Conservation (phyloP, 1,139 yeast species). For the Saccharomycopsis hybrid region DNA sequence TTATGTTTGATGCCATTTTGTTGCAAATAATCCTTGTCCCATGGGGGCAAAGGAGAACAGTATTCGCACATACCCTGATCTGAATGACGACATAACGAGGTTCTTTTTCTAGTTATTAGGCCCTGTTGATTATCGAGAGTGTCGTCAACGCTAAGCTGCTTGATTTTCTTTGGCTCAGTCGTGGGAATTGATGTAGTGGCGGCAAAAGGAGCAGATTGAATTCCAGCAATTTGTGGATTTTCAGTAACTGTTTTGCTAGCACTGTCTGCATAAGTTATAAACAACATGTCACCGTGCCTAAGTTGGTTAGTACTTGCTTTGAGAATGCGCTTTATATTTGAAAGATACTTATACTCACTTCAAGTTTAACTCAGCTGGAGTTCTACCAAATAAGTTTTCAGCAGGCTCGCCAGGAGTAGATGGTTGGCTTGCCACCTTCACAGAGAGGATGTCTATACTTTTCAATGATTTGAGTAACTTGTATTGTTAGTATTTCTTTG, state of each 20-base stretch:
- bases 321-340: no score
- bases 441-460: conserved; percentile 24
- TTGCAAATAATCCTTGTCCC: conserved; percentile 73
- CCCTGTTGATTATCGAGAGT: conserved; percentile 66
- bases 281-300: conserved; percentile 79
- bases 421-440: conserved; percentile 38
- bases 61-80: conserved; percentile 97
- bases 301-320: conserved; percentile 7
- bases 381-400: conserved; percentile 36
- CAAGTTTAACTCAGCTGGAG: conserved; percentile 49
- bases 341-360: conserved; percentile 27
- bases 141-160: conserved; percentile 59
- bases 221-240: not conserved
- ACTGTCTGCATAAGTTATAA: conserved; percentile 40
- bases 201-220: not conserved
- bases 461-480: conserved; percentile 23
- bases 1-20: conserved; percentile 79
- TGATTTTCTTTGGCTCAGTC: conserved; percentile 25
- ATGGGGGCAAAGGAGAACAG: conserved; percentile 93
- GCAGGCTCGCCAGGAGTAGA: conserved; percentile 43
- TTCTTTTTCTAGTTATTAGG: conserved; percentile 55
- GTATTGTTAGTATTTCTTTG: no score
- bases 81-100: conserved; percentile 76
- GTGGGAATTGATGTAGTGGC: not conserved
- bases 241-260: not conserved